phyloP scores from a whole-genome alignment of 495 filamentous ascomycete species.

The Sabuloglossum arenarium region DNA sequence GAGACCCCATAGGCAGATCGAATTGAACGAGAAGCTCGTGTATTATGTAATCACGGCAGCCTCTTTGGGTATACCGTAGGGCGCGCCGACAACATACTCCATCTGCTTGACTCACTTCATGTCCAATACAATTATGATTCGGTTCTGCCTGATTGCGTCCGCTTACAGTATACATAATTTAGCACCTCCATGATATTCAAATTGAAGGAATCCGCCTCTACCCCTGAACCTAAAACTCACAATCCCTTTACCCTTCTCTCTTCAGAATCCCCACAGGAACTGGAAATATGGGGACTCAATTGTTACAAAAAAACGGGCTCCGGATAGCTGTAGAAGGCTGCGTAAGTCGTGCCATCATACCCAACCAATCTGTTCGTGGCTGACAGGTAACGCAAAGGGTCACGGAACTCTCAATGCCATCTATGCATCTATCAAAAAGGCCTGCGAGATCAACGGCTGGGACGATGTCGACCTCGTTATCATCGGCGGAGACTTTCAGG shows the following conservation, averaged over 20 bases:
- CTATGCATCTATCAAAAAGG: slow-evolving; percentile 47
- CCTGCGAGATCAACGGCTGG: slow-evolving; percentile 48
- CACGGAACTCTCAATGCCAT: slow-evolving; percentile 83
- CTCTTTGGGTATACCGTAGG: no score
- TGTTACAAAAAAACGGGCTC: slow-evolving; percentile 13
- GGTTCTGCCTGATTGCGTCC: not conserved
- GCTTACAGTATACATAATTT: not conserved
- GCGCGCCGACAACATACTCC: not conserved
- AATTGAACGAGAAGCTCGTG: not conserved
- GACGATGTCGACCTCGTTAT: slow-evolving; percentile 61
- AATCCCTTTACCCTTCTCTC: not conserved
- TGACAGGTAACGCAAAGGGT: slow-evolving; percentile 29
- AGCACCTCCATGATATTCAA: not conserved
- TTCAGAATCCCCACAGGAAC: not conserved
- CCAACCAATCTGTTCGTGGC: not conserved
- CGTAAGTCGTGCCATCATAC: slow-evolving; percentile 22
- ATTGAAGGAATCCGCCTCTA: not conserved
- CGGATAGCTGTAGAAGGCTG: slow-evolving; percentile 60
- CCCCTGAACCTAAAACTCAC: not conserved
- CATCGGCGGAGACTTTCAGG: slow-evolving; percentile 83
- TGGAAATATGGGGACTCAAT: not conserved
- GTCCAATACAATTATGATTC: not conserved
- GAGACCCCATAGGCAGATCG: no score
- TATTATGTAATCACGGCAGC: not conserved
- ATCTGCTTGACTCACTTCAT: not conserved